phyloP scores from a whole-genome alignment of 441 rosid species.

The Biscutella laevigata region DNA sequence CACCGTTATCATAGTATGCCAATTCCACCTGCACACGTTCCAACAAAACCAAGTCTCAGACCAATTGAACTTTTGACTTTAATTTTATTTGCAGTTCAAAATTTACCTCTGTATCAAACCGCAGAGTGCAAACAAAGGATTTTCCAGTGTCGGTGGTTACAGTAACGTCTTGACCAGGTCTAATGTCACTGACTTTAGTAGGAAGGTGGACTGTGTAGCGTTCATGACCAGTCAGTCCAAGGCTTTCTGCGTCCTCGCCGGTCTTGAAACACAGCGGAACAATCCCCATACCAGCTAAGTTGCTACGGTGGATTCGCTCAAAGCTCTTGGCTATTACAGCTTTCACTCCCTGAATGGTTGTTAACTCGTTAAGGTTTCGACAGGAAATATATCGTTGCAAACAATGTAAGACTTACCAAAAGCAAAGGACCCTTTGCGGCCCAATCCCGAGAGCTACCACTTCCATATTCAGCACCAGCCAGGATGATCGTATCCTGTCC shows the following conservation, averaged over 20 bases:
- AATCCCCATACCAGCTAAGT: constrained; percentile 50
- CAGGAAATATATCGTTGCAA: not conserved
- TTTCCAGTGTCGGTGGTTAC: constrained; percentile 40
- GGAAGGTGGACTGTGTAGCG: constrained; percentile 52
- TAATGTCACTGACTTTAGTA: constrained; percentile 33
- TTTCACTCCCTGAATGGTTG: constrained; percentile 39
- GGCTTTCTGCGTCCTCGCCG: constrained; percentile 39
- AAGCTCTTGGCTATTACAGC: constrained; percentile 57
- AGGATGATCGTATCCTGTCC: constrained; percentile 47
- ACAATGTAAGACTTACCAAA: constrained; percentile 28
- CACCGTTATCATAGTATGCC: constrained; percentile 53
- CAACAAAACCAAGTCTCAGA: not conserved
- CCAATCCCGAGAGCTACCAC: constrained; percentile 66
- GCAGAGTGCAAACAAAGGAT: constrained; percentile 40
- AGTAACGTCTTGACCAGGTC: constrained; percentile 45
- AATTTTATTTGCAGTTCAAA: not conserved
- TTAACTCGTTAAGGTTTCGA: not conserved
- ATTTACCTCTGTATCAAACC: constrained; percentile 49
- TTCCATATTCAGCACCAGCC: constrained; percentile 62
- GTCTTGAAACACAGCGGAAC: constrained; percentile 51
- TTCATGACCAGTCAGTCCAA: constrained; percentile 44
- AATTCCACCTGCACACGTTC: constrained; percentile 36
- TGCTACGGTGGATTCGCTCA: constrained; percentile 52
- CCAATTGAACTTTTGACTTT: not conserved
- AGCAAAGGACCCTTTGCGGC: constrained; percentile 64